Conservation (phyloP, 495 filamentous ascomycete species). For the Penicillium verhagenii region DNA sequence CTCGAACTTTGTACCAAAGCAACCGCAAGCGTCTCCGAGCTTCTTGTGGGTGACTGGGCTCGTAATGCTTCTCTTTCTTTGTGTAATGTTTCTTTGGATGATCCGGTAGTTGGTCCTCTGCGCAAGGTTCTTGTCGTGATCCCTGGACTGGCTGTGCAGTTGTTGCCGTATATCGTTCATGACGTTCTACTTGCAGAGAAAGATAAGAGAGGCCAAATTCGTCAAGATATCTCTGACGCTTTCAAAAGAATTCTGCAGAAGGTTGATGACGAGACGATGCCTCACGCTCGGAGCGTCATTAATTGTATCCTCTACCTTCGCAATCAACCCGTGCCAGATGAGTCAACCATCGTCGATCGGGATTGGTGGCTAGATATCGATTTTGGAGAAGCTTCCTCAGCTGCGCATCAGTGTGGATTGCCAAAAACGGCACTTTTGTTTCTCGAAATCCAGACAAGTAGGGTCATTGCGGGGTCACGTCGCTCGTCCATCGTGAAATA, state of each 20-base stretch:
- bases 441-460: conserved; percentile 67
- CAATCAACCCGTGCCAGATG: conserved; percentile 71
- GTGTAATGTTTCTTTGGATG: conserved; percentile 55
- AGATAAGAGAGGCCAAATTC: conserved; percentile 23
- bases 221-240: conserved; percentile 42
- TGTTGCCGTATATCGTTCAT: conserved; percentile 80
- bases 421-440: conserved; percentile 83
- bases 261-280: conserved; percentile 33
- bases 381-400: conserved; percentile 65
- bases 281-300: conserved; percentile 62
- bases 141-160: conserved; percentile 63
- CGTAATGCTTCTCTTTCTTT: conserved; percentile 60
- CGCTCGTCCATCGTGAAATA: conserved; percentile 63
- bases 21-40: conserved; percentile 12
- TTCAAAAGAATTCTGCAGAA: conserved; percentile 38
- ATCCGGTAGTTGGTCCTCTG: conserved; percentile 66
- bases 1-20: conserved; percentile 10
- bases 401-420: conserved; percentile 80
- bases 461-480: conserved; percentile 55
- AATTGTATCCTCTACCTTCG: conserved; percentile 85
- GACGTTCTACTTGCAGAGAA: conserved; percentile 61
- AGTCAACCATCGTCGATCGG: conserved; percentile 74
- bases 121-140: conserved; percentile 59
- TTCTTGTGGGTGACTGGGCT: conserved; percentile 56
- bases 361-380: conserved; percentile 84